phyloP scores from a whole-genome alignment of 495 filamentous ascomycete species.

The Viridothelium virens region DNA sequence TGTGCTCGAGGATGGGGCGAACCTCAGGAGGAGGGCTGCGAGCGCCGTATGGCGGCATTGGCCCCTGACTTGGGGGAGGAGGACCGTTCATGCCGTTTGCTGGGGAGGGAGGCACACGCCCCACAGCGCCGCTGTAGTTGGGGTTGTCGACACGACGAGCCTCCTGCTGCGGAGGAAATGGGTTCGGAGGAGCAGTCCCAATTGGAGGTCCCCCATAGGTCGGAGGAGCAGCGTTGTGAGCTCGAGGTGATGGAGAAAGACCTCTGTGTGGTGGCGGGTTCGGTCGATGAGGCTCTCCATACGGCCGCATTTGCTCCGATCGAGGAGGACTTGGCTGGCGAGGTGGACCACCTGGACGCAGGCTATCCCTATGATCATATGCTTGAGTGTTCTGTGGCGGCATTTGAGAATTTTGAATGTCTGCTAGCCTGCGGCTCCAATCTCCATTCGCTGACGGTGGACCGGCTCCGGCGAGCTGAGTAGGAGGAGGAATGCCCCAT shows the following conservation, averaged over 20 bases:
- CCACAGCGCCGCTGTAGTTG: constrained; percentile 40
- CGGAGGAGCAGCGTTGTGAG: constrained; percentile 48
- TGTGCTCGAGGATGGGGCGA: constrained; percentile 76
- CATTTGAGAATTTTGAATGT: constrained; percentile 60
- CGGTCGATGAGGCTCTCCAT: constrained; percentile 62
- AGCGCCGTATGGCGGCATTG: constrained; percentile 18
- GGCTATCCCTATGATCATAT: constrained; percentile 67
- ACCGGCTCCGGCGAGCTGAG: constrained; percentile 51
- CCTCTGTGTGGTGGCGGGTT: constrained; percentile 42
- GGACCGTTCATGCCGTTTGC: constrained; percentile 11
- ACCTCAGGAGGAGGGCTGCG: constrained; percentile 51
- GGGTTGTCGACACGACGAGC: constrained; percentile 57
- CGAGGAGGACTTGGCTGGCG: constrained; percentile 48
- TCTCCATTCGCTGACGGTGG: constrained; percentile 43
- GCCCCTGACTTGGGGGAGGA: constrained; percentile 13
- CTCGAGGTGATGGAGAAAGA: constrained; percentile 57
- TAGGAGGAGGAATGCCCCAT: constrained; percentile 52
- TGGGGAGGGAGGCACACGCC: constrained; percentile 15
- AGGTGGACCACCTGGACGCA: constrained; percentile 53
- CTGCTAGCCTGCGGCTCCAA: constrained; percentile 71
- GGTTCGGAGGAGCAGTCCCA: constrained; percentile 41
- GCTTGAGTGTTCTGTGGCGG: constrained; percentile 61
- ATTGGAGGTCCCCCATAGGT: constrained; percentile 59
- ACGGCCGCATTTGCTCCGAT: constrained; percentile 62
- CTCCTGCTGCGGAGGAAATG: constrained; percentile 29